Base-by-base conservation (phyloP, 805 yeast genomes). In the Wickerhamiella siamensis region DNA sequence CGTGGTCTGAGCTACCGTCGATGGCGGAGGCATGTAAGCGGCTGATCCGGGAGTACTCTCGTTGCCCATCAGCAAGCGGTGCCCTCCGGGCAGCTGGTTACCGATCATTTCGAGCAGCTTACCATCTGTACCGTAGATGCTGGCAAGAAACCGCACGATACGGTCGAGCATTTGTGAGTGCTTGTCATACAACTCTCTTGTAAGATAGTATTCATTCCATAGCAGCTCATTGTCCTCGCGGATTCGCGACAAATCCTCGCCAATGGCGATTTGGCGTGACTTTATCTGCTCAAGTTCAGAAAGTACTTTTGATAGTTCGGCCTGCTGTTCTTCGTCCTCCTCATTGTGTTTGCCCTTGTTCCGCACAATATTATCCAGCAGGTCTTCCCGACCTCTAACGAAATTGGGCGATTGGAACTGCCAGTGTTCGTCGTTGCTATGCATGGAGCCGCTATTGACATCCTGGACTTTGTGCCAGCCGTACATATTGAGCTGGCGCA, bases 381-480 rank as follows among this genome's bases (percentile, higher is more conserved):
- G 66, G 52, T 86, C 95, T 50, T 86, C 95, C 40, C 83, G 70
- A 41, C 72, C 94, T 45, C 71, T 69, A 31, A 75, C 65, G 58
- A 91, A 91, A 55, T 76, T 70, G 2, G 91, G 86, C 48, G 86
- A 83, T 47, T 75, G 77, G 64, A 91, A 91, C 60, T 86, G 93
- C 82, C 87, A 79, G 42, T 76, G 71, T 54, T 91, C 97, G 43
- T 87, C 95, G 33, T 63, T 64, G 41, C 51, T 48, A 42, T 62
- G 64, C 66, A 66, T 61, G 10, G 68, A 61, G 16, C 71, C 96
- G 20, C 80, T 71, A 43, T 65, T 81, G 18, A 87, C 75, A 61
- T 91, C 97, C 61, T 91, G 98, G 3, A 91, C 91, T 62, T 91
- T 91, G 65, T 87, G 97, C 95, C 96, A 91, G 9, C 98, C 98